phyloP scores from a whole-genome alignment of 768 basidiomycete genomes.

The Mycena haematopus region DNA sequence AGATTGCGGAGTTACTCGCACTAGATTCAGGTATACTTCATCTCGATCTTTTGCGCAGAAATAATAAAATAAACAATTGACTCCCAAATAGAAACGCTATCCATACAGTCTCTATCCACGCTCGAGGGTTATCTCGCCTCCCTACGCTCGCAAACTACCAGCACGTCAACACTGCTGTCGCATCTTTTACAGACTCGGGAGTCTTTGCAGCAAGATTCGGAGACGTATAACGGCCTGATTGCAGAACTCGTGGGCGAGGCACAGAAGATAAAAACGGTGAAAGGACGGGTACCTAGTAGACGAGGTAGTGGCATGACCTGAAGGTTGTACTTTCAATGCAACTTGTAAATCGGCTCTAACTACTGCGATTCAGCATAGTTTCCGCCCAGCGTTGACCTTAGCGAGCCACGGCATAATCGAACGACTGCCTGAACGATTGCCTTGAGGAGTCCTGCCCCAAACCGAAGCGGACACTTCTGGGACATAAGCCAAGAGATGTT shows the following conservation, averaged over 20 bases:
- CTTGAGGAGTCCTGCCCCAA: not conserved
- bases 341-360: not conserved
- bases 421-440: not conserved
- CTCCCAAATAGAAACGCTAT: conserved; percentile 62
- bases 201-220: conserved; percentile 83
- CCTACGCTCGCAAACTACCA: conserved; percentile 73
- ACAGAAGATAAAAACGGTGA: conserved; percentile 79
- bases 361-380: not conserved
- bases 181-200: conserved; percentile 84
- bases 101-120: conserved; percentile 69
- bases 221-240: conserved; percentile 90
- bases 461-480: not conserved
- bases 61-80: conserved; percentile 1
- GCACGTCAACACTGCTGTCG: conserved; percentile 77
- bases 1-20: conserved; percentile 69
- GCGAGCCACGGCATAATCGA: not conserved
- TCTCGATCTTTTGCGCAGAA: conserved; percentile 1
- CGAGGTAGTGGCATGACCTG: conserved; percentile 55
- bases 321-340: conserved; percentile 15
- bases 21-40: conserved; percentile 62
- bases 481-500: not conserved
- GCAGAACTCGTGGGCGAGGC: conserved; percentile 93
- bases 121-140: conserved; percentile 74
- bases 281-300: conserved; percentile 52
- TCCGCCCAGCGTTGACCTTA: not conserved